Base-by-base conservation (phyloP, 2,329 filamentous ascomycete genomes). In the Cadophora malorum region DNA sequence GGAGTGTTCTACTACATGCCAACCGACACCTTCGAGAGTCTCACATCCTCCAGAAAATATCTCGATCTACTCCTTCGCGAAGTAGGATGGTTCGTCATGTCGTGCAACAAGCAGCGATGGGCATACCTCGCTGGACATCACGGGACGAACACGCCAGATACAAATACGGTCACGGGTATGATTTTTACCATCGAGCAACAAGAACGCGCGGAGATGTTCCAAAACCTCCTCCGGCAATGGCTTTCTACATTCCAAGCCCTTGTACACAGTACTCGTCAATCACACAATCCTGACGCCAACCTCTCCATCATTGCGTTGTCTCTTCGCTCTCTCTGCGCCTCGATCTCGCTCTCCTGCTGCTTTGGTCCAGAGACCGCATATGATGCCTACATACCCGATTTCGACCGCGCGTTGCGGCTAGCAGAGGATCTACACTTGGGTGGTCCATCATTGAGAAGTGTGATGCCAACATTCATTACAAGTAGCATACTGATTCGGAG, bases 11-110 rank as follows among this genome's bases (percentile, higher is more conserved):
- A 21, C 12, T 35, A 56, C 19, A 38, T 56, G 53, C 53, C 53
- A 2, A 35, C 31, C 7, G 53, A 56, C 6, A 38, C 28, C 10
- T 56, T 56, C 12, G 28, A 56, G 28, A 56, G 53, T 35, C 31
- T 56, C 14, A 56, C 53, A 3, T 56, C 53, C 7, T 28, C 53
- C 16, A 56, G 53, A 19, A 56, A 56, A 21, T 56, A 56, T 35
- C 28, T 56, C 16, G 53, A 56, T 33, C 28, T 56, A 35, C 19
- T 56, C 19, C 53, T 56, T 16, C 53, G 53, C 7, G 53, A 35
- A 21, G 25, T 56, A 4, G 28, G 53, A 4, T 35, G 28, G 28
- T n/a, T 56, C 28, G 19, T 56, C 16, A 56, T 31, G 2, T 56
- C 53, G 25, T 35, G 28, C 19, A 56, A 56, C 10, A 16, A 56